Base-by-base conservation (phyloP, 768 basidiomycete genomes). In the Lentinula detonsa region DNA sequence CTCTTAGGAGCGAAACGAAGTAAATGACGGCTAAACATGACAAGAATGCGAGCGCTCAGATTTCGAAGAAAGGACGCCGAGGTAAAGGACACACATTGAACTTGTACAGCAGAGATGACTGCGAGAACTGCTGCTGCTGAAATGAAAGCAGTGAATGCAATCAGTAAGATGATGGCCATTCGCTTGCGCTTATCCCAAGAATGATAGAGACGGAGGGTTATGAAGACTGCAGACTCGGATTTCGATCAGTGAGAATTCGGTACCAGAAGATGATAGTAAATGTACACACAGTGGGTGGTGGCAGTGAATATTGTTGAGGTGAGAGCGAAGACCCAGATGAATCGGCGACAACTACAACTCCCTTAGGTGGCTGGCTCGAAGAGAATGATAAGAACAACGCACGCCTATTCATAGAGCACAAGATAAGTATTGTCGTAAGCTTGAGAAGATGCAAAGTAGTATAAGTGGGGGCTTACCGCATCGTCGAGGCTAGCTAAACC, bases 121-220 rank as follows among this genome's bases (percentile, higher is more conserved):
- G 59, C 48, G 39, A 60, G 53, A 8, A 23, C 21, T 11, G 45
- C 45, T 34, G 52, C 28, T 1, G 40, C 34, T 0, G 33, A 1
- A 28, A 63, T 60, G 6, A 52, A 59, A 15, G 42, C 15, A 13
- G 23, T 33, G 28, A 63, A 63, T 16, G 43, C 51, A 18, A 34
- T 51, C 10, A 48, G 5, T 21, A 63, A 21, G 39, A 60, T 55
- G 51, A 59, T 42, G 13, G 43, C 53, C 15, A 60, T 49, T 4
- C 15, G 18, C 46, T n/a, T 60, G 5, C 62, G 62, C 21, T 53
- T 50, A 23, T 63, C 62, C 62, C 62, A 63, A 16, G 59, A 43
- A 33, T 33, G 50, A 49, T 63, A 63, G 39, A 63, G 10, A 15
- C 46, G 59, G 46, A 46, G 18, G 21, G 55, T 54, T 4, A 63